Percentiles rank a stretch among this genome's conserved stretches.
Conservation (phyloP, 768 basidiomycete genomes). For the Gelatoporia subvermispora region DNA sequence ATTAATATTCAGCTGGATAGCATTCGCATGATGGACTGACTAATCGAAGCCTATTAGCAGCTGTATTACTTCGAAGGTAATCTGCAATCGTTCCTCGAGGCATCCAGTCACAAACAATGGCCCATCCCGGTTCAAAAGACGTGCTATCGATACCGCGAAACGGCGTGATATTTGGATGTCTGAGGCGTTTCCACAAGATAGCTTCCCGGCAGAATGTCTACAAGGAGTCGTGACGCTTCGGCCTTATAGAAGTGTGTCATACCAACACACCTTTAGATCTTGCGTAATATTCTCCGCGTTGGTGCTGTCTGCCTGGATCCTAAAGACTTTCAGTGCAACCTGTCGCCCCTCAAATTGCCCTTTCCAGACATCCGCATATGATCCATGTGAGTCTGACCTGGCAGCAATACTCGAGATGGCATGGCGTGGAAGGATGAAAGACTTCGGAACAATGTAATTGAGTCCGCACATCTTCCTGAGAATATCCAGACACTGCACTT, state of each 20-base stretch:
- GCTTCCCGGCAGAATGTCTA: slow-evolving; percentile 5
- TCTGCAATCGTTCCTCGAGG: slow-evolving; percentile 3
- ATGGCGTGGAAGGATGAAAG: background rate
- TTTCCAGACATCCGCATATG: slow-evolving; percentile 6
- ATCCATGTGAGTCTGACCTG: background rate
- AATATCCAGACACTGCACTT: background rate
- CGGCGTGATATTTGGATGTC: slow-evolving; percentile 3
- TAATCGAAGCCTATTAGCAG: slow-evolving; percentile 1
- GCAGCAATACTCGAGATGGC: background rate
- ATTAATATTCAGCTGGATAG: background rate
- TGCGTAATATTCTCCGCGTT: background rate
- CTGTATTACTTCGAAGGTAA: slow-evolving; percentile 1
- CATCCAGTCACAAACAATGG: slow-evolving; percentile 10
- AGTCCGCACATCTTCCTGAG: background rate
- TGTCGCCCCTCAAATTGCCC: background rate
- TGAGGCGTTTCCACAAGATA: slow-evolving; percentile 2
- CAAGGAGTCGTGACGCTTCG: background rate
- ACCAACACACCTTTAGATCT: background rate
- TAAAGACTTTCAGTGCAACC: slow-evolving; percentile 4
- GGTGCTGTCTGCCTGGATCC: background rate
- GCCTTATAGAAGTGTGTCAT: background rate
- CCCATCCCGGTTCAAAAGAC: background rate
- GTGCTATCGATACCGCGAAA: slow-evolving; percentile 2
- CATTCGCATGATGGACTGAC: background rate
- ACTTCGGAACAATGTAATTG: background rate